phyloP scores from a whole-genome alignment of 345 rosid species.

The Eucalyptus viminalis region DNA sequence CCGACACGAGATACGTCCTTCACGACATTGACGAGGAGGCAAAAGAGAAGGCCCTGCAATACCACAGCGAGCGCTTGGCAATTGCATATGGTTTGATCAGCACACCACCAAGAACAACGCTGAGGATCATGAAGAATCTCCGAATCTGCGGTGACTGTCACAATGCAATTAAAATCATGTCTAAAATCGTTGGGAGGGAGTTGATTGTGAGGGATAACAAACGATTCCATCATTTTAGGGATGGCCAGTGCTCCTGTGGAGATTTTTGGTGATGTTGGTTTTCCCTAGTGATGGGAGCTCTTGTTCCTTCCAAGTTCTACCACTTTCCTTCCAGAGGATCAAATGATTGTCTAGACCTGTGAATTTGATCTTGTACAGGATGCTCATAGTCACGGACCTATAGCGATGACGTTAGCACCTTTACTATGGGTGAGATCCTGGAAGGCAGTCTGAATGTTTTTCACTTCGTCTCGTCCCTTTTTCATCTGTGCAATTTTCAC shows the following conservation, averaged over 20 bases:
- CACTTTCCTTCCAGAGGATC: not conserved
- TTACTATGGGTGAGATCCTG: not conserved
- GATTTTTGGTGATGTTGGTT: constrained; percentile 31
- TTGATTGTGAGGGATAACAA: constrained; percentile 57
- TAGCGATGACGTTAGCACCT: not conserved
- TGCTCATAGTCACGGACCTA: not conserved
- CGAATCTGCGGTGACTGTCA: constrained; percentile 66
- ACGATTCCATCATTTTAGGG: constrained; percentile 52
- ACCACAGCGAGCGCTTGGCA: constrained; percentile 50
- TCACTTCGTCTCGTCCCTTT: not conserved
- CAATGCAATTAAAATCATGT: constrained; percentile 56
- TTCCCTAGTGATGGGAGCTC: not conserved
- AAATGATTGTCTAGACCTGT: not conserved
- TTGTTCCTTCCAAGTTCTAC: not conserved
- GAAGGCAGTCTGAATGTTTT: not conserved
- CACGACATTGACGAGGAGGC: constrained; percentile 57
- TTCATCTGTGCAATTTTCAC: not conserved
- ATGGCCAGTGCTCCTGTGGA: constrained; percentile 48
- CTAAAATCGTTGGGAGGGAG: constrained; percentile 51
- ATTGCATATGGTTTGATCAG: constrained; percentile 59
- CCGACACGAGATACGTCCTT: constrained; percentile 50
- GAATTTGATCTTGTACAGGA: not conserved
- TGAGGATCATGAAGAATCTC: constrained; percentile 53
- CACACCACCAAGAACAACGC: constrained; percentile 44
- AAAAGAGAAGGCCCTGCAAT: constrained; percentile 48